Conservation (phyloP, 768 basidiomycete genomes). For the Hysterangium stoloniferum region DNA sequence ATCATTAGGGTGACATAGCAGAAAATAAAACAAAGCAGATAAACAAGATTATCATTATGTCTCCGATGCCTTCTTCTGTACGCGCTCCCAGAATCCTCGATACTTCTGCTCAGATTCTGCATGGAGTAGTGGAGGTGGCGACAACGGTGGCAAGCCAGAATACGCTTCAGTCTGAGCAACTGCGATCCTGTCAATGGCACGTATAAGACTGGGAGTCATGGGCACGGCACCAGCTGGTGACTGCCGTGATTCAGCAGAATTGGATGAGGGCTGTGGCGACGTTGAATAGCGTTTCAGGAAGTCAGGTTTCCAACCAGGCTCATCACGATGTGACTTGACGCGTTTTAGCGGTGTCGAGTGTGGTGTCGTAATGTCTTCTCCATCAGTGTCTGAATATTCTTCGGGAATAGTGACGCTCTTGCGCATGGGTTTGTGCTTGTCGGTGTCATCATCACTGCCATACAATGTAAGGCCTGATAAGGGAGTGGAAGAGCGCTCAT, state of each 20-base stretch:
- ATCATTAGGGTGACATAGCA: too few relatives aligned
- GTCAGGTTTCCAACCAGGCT: conserved; percentile 39
- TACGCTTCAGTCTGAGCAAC: conserved; percentile 50
- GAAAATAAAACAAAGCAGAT: background rate
- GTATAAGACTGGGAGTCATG: conserved; percentile 56
- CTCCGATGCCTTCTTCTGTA: background rate
- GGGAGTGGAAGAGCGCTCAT: background rate
- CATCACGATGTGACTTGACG: conserved; percentile 14
- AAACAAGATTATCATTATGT: background rate
- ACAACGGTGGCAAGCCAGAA: background rate
- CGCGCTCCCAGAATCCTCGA: conserved; percentile 7
- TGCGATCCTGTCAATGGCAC: conserved; percentile 52
- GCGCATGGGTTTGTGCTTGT: conserved; percentile 15
- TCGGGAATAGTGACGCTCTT: conserved; percentile 15
- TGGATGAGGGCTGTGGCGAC: conserved; percentile 16
- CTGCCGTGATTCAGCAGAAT: conserved; percentile 10
- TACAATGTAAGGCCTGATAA: conserved; percentile 11
- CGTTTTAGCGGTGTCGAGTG: conserved; percentile 2
- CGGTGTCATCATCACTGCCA: conserved; percentile 15
- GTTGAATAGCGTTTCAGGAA: conserved; percentile 34
- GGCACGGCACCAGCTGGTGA: conserved; percentile 37
- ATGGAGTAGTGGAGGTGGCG: background rate
- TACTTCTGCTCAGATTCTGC: conserved; percentile 4
- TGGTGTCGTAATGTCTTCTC: conserved; percentile 21
- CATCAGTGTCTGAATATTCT: conserved; percentile 45